phyloP scores from a whole-genome alignment of 805 yeast genomes.

The Ogataea trehaloabstinens region DNA sequence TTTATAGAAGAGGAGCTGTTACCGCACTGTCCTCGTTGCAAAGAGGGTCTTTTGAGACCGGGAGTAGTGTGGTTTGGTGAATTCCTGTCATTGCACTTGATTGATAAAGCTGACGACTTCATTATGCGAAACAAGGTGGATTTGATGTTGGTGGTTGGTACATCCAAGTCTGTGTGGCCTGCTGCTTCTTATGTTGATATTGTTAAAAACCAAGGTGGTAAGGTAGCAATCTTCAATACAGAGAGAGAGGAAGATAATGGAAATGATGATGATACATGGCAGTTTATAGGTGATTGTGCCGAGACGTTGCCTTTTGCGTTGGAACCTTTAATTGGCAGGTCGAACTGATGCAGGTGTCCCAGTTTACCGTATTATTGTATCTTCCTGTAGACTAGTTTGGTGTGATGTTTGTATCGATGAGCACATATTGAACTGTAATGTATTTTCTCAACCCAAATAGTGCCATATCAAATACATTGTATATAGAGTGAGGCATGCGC shows the following conservation, averaged over 20 bases:
- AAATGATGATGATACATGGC: conserved; percentile 51
- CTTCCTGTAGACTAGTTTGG: too few relatives aligned
- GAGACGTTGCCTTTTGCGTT: conserved; percentile 65
- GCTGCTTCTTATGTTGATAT: conserved; percentile 89
- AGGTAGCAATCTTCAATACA: conserved; percentile 80
- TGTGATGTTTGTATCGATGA: too few relatives aligned
- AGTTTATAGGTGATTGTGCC: conserved; percentile 79
- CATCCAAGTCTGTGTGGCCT: conserved; percentile 86
- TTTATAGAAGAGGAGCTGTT: conserved; percentile 48
- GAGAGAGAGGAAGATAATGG: conserved; percentile 48
- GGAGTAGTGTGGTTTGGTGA: conserved; percentile 98
- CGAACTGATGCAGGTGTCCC: conserved; percentile 1
- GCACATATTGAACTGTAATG: too few relatives aligned
- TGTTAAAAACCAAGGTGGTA: conserved; percentile 69
- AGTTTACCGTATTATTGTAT: too few relatives aligned
- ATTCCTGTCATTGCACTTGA: conserved; percentile 60
- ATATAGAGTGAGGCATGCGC: conserved; percentile 59
- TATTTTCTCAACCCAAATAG: conserved; percentile 49
- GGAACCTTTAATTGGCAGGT: conserved; percentile 40
- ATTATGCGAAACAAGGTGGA: conserved; percentile 58
- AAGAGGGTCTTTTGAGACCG: conserved; percentile 68
- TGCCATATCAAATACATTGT: conserved; percentile 65
- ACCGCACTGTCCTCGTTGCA: conserved; percentile 78
- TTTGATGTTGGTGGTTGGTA: conserved; percentile 78
- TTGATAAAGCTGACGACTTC: conserved; percentile 71